Percentiles rank a stretch among this genome's conserved stretches.
Conservation (phyloP, 2,329 filamentous ascomycete species). For the Penicillium brasilianum region DNA sequence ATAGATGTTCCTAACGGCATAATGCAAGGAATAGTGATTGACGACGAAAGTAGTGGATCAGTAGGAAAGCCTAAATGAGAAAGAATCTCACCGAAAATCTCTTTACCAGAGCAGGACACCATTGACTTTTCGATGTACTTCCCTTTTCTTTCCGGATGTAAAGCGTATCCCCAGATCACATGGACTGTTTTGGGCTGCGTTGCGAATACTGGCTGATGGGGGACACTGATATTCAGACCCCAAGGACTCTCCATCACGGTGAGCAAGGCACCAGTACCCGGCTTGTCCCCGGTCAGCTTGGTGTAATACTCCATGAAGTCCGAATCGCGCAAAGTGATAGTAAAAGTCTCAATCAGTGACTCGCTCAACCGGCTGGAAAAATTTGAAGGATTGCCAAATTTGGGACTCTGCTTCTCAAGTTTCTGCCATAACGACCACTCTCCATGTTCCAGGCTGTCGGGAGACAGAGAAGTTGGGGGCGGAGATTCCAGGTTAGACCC, state of each 20-base stretch:
- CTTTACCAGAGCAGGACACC: slow-evolving; percentile 1
- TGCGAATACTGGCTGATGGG: slow-evolving; percentile 6
- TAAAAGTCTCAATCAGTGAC: slow-evolving; percentile 7
- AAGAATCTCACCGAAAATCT: slow-evolving; percentile 1
- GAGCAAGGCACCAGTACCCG: slow-evolving; percentile 4
- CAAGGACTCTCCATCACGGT: slow-evolving; percentile 2
- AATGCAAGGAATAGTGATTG: slow-evolving; percentile 44
- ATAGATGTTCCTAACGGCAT: slow-evolving; percentile 46
- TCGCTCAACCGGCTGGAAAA: neutral
- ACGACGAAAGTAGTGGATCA: slow-evolving; percentile 32
- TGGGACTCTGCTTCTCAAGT: neutral
- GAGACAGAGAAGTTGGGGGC: neutral
- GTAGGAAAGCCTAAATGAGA: slow-evolving; percentile 42
- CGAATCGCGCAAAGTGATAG: neutral
- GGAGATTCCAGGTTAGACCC: neutral
- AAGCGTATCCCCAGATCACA: slow-evolving; percentile 3
- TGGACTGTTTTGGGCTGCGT: slow-evolving; percentile 1
- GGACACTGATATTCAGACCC: slow-evolving; percentile 3
- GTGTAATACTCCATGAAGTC: slow-evolving; percentile 5
- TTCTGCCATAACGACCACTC: slow-evolving; percentile 4
- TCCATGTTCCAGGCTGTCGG: neutral
- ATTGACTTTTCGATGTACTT: slow-evolving; percentile 4
- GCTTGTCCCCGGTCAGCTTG: neutral
- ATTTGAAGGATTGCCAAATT: slow-evolving; percentile 2
- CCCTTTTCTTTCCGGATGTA: neutral